Evolutionary conservation across 2,329 filamentous ascomycete genomes (phyloP), one percentile per base, ranked within the genome.

Genomic region (Ceratocystis ficicola): DNA sequence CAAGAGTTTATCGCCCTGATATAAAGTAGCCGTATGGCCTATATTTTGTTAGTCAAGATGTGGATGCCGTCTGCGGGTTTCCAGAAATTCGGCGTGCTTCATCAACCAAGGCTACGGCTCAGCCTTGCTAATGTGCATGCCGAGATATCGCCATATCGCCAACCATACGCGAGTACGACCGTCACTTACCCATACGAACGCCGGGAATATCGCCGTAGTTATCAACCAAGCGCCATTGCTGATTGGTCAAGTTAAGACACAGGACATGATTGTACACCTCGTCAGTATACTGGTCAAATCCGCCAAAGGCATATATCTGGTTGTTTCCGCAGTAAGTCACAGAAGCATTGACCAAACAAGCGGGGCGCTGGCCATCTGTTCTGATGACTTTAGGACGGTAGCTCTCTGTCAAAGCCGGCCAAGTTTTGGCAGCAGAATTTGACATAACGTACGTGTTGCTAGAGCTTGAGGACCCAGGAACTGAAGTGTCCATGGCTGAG

Each of bases 221-320:
- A 77, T 97, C 94, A 22, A 99, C 93, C 63, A 99, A 79, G 70
- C 85, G 94, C 94, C 94, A 99, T 74, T 94, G 90, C 70, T 94
- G 86, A 69, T 87, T 92, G 68, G 87, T 81, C 69, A 99, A 82
- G 74, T 99, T 92, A 63, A 99, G 78, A 71, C 86, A 87, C 69
- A 99, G 80, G 52, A 99, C 94, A 77, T 99, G 94, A 73, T 99
- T 99, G 77, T 99, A 99, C 20, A 99, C 89, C 78, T 99, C 94
- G 74, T 99, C 94, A 0, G 94, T 99, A 74, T 96, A 97, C 76
- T 97, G 93, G 73, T 99, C 94, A 73, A 99, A 99, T 20, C 94
- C 94, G 55, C 94, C 94, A 79, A 99, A 99, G 10, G 93, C 94
- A 76, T 95, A 97, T 71, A 99, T 97, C 75, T 94, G 86, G 74